Percentiles rank a stretch among this genome's conserved stretches.
These are phyloP conservation scores for Paulownia fortunei DNA, from an alignment of 257 asterid species.

Conservation along the genomic window DNA sequence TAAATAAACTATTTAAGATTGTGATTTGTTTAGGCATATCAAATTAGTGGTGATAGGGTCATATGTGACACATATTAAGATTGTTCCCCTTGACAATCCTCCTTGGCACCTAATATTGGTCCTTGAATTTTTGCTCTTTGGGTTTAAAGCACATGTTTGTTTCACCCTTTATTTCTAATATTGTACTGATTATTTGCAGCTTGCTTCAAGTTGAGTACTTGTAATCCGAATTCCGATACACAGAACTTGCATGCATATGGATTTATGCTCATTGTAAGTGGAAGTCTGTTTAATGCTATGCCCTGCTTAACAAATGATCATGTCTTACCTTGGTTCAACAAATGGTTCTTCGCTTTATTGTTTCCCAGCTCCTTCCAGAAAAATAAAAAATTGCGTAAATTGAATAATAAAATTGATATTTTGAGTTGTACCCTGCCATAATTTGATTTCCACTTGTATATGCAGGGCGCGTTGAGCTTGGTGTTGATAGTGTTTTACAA, in stretches of 20 bases:
- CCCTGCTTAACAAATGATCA: too few relatives aligned
- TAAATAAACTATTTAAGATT: neutral
- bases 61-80: neutral
- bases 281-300: slow-evolving; percentile 31
- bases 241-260: slow-evolving; percentile 87
- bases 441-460: slow-evolving; percentile 35
- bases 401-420: slow-evolving; percentile 10
- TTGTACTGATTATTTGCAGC: slow-evolving; percentile 57
- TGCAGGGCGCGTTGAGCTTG: slow-evolving; percentile 79
- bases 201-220: slow-evolving; percentile 82
- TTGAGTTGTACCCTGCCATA: slow-evolving; percentile 1
- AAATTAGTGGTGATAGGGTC: neutral
- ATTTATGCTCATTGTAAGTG: slow-evolving; percentile 82
- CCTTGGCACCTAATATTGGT: slow-evolving; percentile 12
- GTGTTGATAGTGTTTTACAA: slow-evolving; percentile 76
- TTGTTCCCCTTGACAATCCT: neutral
- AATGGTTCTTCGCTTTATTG: slow-evolving; percentile 9
- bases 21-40: slow-evolving; percentile 16
- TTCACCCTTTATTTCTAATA: slow-evolving; percentile 37
- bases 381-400: neutral
- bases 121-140: neutral
- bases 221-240: slow-evolving; percentile 65
- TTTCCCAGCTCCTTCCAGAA: neutral
- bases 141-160: slow-evolving; percentile 18
- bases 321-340: slow-evolving; percentile 21